Evolutionary conservation across 345 rosid genomes (phyloP).

Genomic region (Pistacia vera): DNA sequence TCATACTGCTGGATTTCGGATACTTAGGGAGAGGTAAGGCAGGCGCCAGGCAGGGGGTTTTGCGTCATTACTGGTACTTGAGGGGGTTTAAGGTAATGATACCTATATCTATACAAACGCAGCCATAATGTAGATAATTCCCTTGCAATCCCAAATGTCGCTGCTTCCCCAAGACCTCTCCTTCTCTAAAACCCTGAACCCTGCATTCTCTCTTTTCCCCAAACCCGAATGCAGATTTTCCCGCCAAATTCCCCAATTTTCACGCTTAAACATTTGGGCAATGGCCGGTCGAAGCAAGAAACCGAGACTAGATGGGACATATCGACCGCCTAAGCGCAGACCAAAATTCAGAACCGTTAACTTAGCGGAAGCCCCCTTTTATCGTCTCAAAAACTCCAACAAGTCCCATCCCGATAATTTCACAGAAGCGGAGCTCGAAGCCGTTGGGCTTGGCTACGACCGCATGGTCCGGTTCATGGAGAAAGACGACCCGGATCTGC

Average conservation of each 20-base stretch:
- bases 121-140: background rate
- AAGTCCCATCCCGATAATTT: conserved; percentile 71
- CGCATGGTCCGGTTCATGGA: conserved; percentile 91
- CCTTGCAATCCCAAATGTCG: conserved; percentile 31
- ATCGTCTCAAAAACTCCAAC: conserved; percentile 61
- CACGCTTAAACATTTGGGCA: conserved; percentile 51
- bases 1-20: too few species aligned
- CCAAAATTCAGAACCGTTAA: conserved; percentile 45
- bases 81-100: too few species aligned
- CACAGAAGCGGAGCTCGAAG: conserved; percentile 73
- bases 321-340: conserved; percentile 31
- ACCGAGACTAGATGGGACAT: too few species aligned
- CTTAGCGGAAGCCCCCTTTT: conserved; percentile 67
- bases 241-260: conserved; percentile 17
- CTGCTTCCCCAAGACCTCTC: conserved; percentile 43
- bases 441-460: conserved; percentile 89
- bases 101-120: too few species aligned
- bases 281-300: conserved; percentile 90
- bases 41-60: too few species aligned
- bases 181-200: conserved; percentile 79
- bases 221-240: conserved; percentile 16
- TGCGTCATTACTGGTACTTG: too few species aligned
- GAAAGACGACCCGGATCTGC: conserved; percentile 81
- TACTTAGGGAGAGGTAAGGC: too few species aligned
- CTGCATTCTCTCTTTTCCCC: conserved; percentile 28